phyloP scores from a whole-genome alignment of 2,329 filamentous ascomycete genomes.

The Fusarium camptoceras region DNA sequence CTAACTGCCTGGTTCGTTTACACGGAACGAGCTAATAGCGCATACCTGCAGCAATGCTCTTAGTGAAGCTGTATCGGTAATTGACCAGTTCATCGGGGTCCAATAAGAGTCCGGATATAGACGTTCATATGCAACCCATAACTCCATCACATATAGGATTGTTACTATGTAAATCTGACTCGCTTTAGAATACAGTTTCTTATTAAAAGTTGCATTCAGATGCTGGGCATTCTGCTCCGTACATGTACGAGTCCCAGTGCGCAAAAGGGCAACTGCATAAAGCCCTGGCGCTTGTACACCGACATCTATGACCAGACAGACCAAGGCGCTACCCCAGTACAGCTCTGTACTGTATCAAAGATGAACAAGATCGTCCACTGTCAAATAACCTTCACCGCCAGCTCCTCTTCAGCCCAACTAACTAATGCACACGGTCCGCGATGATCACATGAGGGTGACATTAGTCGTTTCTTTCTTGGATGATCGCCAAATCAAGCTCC shows the following conservation, averaged over 20 bases:
- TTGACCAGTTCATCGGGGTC: background rate
- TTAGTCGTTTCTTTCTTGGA: background rate
- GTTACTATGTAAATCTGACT: background rate
- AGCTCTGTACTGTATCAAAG: constrained; percentile 22
- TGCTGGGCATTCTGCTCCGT: background rate
- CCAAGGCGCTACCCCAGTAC: constrained; percentile 15
- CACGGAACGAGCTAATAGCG: constrained; percentile 20
- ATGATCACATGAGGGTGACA: constrained; percentile 15
- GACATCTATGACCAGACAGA: constrained; percentile 34
- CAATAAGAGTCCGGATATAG: background rate
- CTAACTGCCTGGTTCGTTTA: constrained; percentile 1
- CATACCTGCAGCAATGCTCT: constrained; percentile 4
- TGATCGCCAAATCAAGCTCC: background rate
- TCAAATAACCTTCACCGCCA: constrained; percentile 38
- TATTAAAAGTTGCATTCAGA: background rate
- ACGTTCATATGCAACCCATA: background rate
- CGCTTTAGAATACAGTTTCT: background rate
- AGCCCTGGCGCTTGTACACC: constrained; percentile 30
- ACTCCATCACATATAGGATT: background rate
- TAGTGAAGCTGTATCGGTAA: background rate
- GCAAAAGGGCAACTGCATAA: constrained; percentile 18
- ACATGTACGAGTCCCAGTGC: constrained; percentile 3
- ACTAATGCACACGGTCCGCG: constrained; percentile 36
- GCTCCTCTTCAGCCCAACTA: constrained; percentile 25
- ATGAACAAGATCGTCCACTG: constrained; percentile 16